Percentiles rank a stretch among this genome's conserved stretches.
phyloP scores from a whole-genome alignment of 1,284 basidiomycete species.

The Erythrobasidium hasegawianum region DNA sequence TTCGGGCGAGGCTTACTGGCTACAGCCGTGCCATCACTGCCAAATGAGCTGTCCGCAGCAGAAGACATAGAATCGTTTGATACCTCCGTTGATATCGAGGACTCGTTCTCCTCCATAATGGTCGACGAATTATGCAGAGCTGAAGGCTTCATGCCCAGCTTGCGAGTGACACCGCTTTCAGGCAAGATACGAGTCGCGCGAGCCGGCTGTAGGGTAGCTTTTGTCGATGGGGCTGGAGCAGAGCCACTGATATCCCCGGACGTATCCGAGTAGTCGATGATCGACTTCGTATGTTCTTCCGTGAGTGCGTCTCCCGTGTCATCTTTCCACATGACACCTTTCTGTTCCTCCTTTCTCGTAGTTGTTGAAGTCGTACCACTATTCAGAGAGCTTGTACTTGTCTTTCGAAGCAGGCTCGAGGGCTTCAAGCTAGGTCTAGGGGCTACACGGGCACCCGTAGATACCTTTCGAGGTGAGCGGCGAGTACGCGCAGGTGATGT shows the following conservation, averaged over 20 bases:
- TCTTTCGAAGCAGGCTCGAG: slow-evolving; percentile 3
- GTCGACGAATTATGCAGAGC: not conserved
- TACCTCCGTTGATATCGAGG: not conserved
- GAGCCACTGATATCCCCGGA: not conserved
- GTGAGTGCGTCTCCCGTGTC: slow-evolving; percentile 23
- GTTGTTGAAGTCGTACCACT: not conserved
- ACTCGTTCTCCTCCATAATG: slow-evolving; percentile 22
- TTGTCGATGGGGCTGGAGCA: not conserved
- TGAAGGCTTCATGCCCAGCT: not conserved
- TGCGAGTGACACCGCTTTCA: too few relatives aligned
- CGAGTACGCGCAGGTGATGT: not conserved
- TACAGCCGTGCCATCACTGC: slow-evolving; percentile 1
- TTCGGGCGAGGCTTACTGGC: not conserved
- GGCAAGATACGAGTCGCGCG: not conserved
- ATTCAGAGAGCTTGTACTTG: not conserved
- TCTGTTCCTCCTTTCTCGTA: slow-evolving; percentile 24
- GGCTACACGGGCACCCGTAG: slow-evolving; percentile 13
- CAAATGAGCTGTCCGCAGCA: slow-evolving; percentile 7
- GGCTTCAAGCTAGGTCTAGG: slow-evolving; percentile 16
- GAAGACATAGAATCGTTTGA: slow-evolving; percentile 12
- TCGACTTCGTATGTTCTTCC: slow-evolving; percentile 32
- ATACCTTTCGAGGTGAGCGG: slow-evolving; percentile 12
- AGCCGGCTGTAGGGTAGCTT: slow-evolving; percentile 1
- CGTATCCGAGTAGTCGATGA: slow-evolving; percentile 23
- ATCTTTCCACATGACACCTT: slow-evolving; percentile 35